Base-by-base conservation (phyloP, 108 stramenopile species). In the Cyclotella cryptica region DNA sequence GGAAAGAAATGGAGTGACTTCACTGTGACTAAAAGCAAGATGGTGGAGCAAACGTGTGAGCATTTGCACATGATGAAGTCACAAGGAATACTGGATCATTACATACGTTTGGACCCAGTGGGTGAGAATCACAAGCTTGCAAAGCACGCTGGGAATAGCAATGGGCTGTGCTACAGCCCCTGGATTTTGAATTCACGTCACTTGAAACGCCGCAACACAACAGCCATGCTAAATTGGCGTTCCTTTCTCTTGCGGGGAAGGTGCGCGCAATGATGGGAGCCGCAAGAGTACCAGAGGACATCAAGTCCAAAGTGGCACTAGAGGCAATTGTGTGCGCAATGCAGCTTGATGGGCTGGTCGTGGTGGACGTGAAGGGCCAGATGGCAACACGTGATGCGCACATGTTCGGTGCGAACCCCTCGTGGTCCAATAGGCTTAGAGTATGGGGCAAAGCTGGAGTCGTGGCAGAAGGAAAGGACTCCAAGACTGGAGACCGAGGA, bases 201-300 rank as follows among this genome's bases (percentile, higher is more conserved):
- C 4, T 8, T 2, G 54, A 70, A 0, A 81, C 85, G n/a, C 85
- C 85, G 14, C 81, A 86, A 55, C 49, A 65, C 22, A 81, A 85
- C 66, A 12, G 15, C 12, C 28, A 73, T 19, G 76, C 63, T 10
- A 75, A 85, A 77, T n/a, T 71, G 0, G 76, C 30, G 42, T 85
- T 85, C 40, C 53, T 64, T 0, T 52, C 65, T 24, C 13, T 60
- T 43, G 53, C 67, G 10, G 28, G 11, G 0, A 30, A 30, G 30
- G 67, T 17, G 18, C 18, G 43, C 45, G 71, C 64, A 27, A 66
- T 79, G 39, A 12, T 72, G 35, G 24, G 15, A 30, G 30, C 24
- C 13, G 63, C 78, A 26, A 45, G 69, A 7, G 11, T 72, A 19
- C 70, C 70, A 3, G 3, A n/a, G 13, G 43, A 72, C 28, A 12